These are phyloP conservation scores for Pelargonium fulgidum DNA, from an alignment of 441 rosid genomes.

Conservation along the genomic window DNA sequence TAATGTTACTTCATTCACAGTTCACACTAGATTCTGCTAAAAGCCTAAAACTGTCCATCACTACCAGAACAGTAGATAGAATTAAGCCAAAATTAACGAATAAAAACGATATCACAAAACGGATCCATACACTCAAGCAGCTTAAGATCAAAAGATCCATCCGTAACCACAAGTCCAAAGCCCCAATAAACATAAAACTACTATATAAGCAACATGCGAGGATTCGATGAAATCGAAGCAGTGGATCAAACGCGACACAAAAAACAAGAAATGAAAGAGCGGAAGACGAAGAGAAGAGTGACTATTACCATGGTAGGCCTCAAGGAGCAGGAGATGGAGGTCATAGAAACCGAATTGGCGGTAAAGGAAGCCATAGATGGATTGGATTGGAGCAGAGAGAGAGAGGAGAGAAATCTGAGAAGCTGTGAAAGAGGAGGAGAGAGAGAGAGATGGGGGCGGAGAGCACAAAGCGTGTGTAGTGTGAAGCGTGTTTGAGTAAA, in stretches of 20 bases:
- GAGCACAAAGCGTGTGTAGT: neutral
- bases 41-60: too few relatives aligned
- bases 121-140: too few relatives aligned
- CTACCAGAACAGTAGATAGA: too few relatives aligned
- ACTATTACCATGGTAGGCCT: neutral
- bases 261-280: neutral
- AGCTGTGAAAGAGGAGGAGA: neutral
- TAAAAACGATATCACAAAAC: too few relatives aligned
- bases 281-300: neutral
- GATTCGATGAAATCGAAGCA: neutral
- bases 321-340: neutral
- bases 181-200: too few relatives aligned
- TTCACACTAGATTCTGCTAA: too few relatives aligned
- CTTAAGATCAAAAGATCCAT: too few relatives aligned
- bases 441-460: neutral
- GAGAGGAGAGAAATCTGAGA: neutral
- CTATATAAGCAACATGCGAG: neutral
- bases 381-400: neutral
- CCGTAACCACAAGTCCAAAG: too few relatives aligned
- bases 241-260: neutral
- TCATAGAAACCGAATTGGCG: too few relatives aligned
- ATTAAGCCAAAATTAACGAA: too few relatives aligned
- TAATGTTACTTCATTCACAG: too few relatives aligned
- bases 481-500: neutral
- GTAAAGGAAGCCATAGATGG: constrained; percentile 1